Percentiles rank a stretch among this genome's conserved stretches.
Evolutionary conservation across 495 filamentous ascomycete species (phyloP).

Genomic region (Hypoxylon intermedium): DNA sequence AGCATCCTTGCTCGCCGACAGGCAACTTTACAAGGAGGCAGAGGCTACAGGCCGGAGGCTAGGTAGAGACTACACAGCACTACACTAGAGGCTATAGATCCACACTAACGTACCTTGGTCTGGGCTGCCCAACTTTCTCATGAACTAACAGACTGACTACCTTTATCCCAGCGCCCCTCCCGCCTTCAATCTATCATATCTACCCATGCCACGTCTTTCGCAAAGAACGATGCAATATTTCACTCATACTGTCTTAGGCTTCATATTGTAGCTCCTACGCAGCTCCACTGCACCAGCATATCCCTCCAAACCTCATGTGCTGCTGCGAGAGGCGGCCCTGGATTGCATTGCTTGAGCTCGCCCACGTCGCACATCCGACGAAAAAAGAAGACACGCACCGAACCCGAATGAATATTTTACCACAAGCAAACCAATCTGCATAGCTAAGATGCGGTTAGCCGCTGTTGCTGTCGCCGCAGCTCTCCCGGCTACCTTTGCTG

Average conservation of each 20-base stretch:
- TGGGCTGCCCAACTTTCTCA: slow-evolving; percentile 8
- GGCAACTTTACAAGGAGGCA: no score
- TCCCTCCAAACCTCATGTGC: slow-evolving; percentile 15
- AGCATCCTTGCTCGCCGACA: slow-evolving; percentile 13
- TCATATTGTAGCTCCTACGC: background rate
- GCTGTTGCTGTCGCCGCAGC: slow-evolving; percentile 2
- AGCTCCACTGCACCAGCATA: background rate
- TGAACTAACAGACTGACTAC: background rate
- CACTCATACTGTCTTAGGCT: background rate
- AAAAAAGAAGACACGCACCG: slow-evolving; percentile 2
- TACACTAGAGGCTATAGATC: no score
- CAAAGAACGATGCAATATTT: background rate
- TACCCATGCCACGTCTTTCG: slow-evolving; percentile 16
- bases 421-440: background rate
- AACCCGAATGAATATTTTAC: slow-evolving; percentile 16
- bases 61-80: no score
- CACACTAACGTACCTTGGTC: slow-evolving; percentile 9
- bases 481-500: slow-evolving; percentile 10
- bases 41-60: no score
- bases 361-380: background rate
- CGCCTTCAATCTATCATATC: slow-evolving; percentile 5
- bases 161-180: background rate
- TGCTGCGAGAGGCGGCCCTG: slow-evolving; percentile 24
- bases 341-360: slow-evolving; percentile 6
- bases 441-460: slow-evolving; percentile 26